Base-by-base conservation (phyloP, 108 stramenopile genomes). In the Pseudonitzschia multistriata region DNA sequence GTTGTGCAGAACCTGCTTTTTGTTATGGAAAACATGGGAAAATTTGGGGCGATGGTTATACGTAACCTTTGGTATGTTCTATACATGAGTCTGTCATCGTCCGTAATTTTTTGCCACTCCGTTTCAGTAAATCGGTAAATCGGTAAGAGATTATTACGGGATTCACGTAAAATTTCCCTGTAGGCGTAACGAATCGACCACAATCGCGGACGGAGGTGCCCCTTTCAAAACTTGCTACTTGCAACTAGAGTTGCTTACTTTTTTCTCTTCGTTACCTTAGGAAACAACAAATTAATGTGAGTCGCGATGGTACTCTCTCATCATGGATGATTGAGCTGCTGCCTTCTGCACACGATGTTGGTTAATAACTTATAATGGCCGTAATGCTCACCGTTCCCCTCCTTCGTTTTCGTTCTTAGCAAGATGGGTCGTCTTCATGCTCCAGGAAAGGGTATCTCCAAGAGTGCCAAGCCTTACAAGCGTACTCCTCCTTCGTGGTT, bases 371-470 rank as follows among this genome's bases (percentile, higher is more conserved):
- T 25, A 52, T 6, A 22, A 19, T 42, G 34, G 24, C 0, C 22
- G 22, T 19, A 3, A 55, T 69, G 53, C 49, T 54, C 67, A 35
- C 76, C 45, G 53, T 48, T 3, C 22, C 67, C 59, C 5, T 48
- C 36, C 29, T 22, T 71, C 14, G 68, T 33, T 36, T 65, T 59
- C 37, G 34, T 13, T 70, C 48, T 35, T 70, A 81, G 77, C 76
- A 88, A 33, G 69, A 92, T 93, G 95, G 95, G 95, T 84, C 95
- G 95, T 71, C 87, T 94, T 84, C 92, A 99, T 81, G 93, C 94
- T 83, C 93, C 93, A 68, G 98, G 99, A 80, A 99, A 99, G 95
- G 99, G 99, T 87, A 99, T 99, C 88, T 92, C 97, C 64, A 95
- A 92, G 84, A 94, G 94, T 74, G 96, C 99, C 84, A 83, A 82